A percentile compares a stretch with the other conserved stretches of the same genome.
These are phyloP conservation scores for Geotrichum phurueaensis DNA, from an alignment of 1,139 yeast species.

Conservation along the genomic window DNA sequence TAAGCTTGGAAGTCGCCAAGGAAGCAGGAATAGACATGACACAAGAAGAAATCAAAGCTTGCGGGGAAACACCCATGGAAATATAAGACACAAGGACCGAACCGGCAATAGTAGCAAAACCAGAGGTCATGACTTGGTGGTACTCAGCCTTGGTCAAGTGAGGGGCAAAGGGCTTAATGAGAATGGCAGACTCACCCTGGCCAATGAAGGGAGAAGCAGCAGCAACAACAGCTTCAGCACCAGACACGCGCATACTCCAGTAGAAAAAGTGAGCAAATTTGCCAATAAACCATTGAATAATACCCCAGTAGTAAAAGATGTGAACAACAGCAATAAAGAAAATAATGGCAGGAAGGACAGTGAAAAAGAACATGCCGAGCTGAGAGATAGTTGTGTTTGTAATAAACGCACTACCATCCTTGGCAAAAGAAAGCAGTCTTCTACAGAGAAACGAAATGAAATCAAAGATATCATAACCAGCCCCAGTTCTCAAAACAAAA, in stretches of 20 bases:
- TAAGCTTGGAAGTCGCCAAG: conserved; percentile 55
- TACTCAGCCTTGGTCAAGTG: conserved; percentile 58
- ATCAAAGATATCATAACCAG: conserved; percentile 60
- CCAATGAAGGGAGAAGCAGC: conserved; percentile 69
- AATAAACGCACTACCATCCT: conserved; percentile 58
- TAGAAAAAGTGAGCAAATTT: conserved; percentile 57
- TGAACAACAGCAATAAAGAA: conserved; percentile 63
- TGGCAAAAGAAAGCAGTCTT: conserved; percentile 55
- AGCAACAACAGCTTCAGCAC: conserved; percentile 65
- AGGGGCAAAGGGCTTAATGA: conserved; percentile 57
- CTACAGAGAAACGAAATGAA: conserved; percentile 57
- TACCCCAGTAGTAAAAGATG: conserved; percentile 55
- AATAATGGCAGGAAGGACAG: conserved; percentile 57
- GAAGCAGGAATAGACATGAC: conserved; percentile 70
- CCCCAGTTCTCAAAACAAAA: conserved; percentile 55
- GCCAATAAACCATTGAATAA: conserved; percentile 56
- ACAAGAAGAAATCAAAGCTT: conserved; percentile 60
- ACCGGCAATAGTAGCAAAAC: conserved; percentile 64
- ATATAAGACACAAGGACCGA: conserved; percentile 61
- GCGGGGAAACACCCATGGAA: conserved; percentile 58
- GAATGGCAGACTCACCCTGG: conserved; percentile 61
- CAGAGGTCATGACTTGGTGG: conserved; percentile 61
- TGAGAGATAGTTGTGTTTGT: conserved; percentile 29
- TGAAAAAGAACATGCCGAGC: conserved; percentile 43
- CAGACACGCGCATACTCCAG: conserved; percentile 57